Conservation (phyloP, 768 basidiomycete genomes). For the Neoboletus subvelutipes region DNA sequence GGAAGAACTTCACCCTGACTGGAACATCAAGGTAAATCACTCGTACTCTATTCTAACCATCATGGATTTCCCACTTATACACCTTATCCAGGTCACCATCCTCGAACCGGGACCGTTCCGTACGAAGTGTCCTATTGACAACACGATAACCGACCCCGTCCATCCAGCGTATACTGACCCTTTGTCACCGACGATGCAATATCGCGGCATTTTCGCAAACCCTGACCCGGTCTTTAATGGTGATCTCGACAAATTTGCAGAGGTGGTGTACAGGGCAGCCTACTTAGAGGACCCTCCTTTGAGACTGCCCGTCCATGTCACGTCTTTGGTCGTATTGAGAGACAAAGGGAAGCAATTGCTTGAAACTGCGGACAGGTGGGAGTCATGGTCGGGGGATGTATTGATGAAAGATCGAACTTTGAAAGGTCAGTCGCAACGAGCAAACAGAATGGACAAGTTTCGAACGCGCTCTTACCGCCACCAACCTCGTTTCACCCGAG, state of each 20-base stretch:
- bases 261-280: conserved; percentile 2
- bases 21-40: no score
- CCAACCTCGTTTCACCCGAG: no score
- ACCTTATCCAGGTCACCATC: background rate
- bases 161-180: background rate
- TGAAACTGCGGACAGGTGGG: no score
- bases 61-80: no score
- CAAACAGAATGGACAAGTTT: no score
- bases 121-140: background rate
- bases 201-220: background rate
- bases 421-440: background rate
- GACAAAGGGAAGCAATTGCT: conserved; percentile 4
- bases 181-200: background rate
- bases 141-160: background rate
- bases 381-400: conserved; percentile 17
- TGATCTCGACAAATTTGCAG: conserved; percentile 21
- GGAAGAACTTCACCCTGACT: no score
- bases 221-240: background rate
- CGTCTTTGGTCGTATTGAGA: background rate
- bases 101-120: conserved; percentile 4
- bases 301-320: conserved; percentile 13
- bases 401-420: background rate
- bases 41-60: no score
- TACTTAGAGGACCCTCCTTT: conserved; percentile 18
- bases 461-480: no score